Conservation (phyloP, 768 basidiomycete genomes). For the Lactarius quietus region DNA sequence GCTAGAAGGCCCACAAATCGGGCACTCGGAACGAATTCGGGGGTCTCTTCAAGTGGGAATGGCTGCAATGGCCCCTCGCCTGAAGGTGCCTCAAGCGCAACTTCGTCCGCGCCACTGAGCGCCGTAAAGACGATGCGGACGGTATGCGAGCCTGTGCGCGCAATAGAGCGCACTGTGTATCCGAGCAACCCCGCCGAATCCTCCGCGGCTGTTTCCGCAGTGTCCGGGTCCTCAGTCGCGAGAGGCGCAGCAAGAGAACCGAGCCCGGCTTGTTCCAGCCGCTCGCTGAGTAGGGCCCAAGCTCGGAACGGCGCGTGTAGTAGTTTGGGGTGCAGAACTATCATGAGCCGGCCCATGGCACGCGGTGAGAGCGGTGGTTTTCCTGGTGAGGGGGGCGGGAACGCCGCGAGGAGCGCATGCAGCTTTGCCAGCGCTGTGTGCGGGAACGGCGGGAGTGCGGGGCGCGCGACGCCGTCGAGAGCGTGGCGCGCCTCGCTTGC, state of each 20-base stretch:
- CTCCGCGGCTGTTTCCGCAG: constrained; percentile 32
- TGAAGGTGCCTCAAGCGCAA: constrained; percentile 44
- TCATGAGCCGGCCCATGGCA: constrained; percentile 51
- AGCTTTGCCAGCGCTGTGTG: constrained; percentile 60
- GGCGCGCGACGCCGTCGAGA: constrained; percentile 51
- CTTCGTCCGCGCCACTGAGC: constrained; percentile 30
- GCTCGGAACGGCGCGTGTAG: constrained; percentile 54
- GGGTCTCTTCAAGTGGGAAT: constrained; percentile 40
- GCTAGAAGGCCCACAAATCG: constrained; percentile 58
- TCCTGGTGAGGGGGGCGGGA: constrained; percentile 46
- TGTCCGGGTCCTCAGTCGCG: constrained; percentile 37
- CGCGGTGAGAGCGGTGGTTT: constrained; percentile 34
- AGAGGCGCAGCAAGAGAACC: constrained; percentile 50
- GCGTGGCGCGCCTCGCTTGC: constrained; percentile 55
- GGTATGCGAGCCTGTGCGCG: constrained; percentile 39
- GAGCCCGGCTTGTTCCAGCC: constrained; percentile 51
- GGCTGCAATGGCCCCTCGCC: constrained; percentile 45
- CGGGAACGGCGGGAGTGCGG: constrained; percentile 56
- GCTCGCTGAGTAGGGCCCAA: constrained; percentile 58
- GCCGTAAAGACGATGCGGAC: constrained; percentile 44
- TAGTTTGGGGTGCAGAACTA: constrained; percentile 58
- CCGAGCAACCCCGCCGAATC: constrained; percentile 45
- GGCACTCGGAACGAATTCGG: constrained; percentile 44
- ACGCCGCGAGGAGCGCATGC: constrained; percentile 40
- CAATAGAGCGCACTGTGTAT: constrained; percentile 43